Evolutionary conservation across 345 rosid species (phyloP).

Genomic region (Ailanthus altissimus): DNA sequence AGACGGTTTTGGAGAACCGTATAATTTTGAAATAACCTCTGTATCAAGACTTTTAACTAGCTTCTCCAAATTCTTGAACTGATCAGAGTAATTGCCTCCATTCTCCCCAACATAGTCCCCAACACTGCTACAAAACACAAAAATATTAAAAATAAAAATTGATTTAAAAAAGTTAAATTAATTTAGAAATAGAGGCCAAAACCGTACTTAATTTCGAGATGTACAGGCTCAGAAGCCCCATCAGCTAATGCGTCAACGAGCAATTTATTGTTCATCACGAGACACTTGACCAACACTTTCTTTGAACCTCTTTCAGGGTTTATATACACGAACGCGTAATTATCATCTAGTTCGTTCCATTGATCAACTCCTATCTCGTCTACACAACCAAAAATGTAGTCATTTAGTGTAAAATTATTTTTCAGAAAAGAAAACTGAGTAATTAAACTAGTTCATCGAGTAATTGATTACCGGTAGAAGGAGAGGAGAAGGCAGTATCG

Average conservation of each 20-base stretch:
- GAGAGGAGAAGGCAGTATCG: slow-evolving; percentile 51
- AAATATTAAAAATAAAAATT: slow-evolving; percentile 1
- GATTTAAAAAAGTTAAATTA: not conserved
- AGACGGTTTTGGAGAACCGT: slow-evolving; percentile 25
- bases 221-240: slow-evolving; percentile 55
- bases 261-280: slow-evolving; percentile 58
- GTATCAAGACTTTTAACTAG: slow-evolving; percentile 53
- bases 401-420: not conserved
- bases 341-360: slow-evolving; percentile 70
- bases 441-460: not conserved
- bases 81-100: slow-evolving; percentile 49
- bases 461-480: slow-evolving; percentile 46
- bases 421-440: not conserved
- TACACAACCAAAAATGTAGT: slow-evolving; percentile 28
- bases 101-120: slow-evolving; percentile 50
- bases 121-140: slow-evolving; percentile 41
- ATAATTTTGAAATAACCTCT: slow-evolving; percentile 50
- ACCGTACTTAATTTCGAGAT: slow-evolving; percentile 67
- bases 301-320: slow-evolving; percentile 51
- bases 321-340: slow-evolving; percentile 72
- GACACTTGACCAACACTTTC: slow-evolving; percentile 69
- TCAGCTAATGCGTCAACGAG: slow-evolving; percentile 60
- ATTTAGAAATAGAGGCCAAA: not conserved
- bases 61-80: slow-evolving; percentile 59
- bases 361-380: slow-evolving; percentile 78